These are phyloP conservation scores for Paxillus rubicundulus DNA, from an alignment of 768 basidiomycete genomes.

Conservation along the genomic window DNA sequence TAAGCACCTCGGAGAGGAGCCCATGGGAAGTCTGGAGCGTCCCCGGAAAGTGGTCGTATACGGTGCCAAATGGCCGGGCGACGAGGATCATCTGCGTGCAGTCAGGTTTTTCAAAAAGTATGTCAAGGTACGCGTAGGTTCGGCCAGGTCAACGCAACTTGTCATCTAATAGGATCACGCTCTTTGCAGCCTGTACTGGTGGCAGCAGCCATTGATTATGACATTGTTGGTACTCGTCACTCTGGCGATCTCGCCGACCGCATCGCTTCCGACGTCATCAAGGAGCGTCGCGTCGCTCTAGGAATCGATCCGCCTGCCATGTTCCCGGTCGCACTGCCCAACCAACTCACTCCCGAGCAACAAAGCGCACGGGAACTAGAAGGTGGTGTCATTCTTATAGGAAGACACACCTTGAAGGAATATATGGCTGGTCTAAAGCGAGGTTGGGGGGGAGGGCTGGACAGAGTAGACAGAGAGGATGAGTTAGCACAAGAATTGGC, in stretches of 20 bases:
- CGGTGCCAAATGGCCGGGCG: conserved; percentile 89
- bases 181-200: conserved; percentile 79
- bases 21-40: conserved; percentile 58
- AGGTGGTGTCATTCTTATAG: conserved; percentile 85
- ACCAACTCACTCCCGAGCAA: conserved; percentile 50
- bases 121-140: conserved; percentile 72
- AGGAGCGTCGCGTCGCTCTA: conserved; percentile 62
- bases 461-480: conserved; percentile 70
- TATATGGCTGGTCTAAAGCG: conserved; percentile 83
- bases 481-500: conserved; percentile 63
- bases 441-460: conserved; percentile 79
- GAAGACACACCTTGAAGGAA: conserved; percentile 91
- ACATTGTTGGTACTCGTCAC: conserved; percentile 73
- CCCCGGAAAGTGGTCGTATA: conserved; percentile 84
- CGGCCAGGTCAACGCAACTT: background rate
- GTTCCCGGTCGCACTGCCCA: conserved; percentile 46
- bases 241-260: conserved; percentile 83
- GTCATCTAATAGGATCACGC: conserved; percentile 1
- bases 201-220: conserved; percentile 92
- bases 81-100: conserved; percentile 85
- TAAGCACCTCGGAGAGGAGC: conserved; percentile 67
- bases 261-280: conserved; percentile 69
- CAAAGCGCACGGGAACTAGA: conserved; percentile 58
- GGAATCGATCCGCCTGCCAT: conserved; percentile 58
- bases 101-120: conserved; percentile 93